phyloP scores from a whole-genome alignment of 169 alveolate species.

The Eimeria mitis region DNA sequence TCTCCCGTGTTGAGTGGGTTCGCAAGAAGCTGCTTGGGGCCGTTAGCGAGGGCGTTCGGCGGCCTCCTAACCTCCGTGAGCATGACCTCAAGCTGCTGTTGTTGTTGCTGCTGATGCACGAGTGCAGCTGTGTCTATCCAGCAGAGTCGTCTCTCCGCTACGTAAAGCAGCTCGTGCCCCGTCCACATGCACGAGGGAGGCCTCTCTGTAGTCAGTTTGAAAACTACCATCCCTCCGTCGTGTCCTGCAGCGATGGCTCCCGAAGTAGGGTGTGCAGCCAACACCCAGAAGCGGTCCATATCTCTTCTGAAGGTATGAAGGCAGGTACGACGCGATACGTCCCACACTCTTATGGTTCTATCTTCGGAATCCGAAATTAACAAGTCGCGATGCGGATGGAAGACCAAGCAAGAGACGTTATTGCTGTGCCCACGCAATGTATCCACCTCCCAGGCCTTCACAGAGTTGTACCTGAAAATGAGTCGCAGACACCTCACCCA shows the following conservation, averaged over 20 bases:
- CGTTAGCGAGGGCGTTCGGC: slow-evolving; percentile 81
- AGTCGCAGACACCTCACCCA: not conserved
- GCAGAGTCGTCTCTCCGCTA: slow-evolving; percentile 72
- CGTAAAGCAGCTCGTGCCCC: slow-evolving; percentile 60
- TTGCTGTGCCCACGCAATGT: slow-evolving; percentile 96
- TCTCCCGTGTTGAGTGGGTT: slow-evolving; percentile 80
- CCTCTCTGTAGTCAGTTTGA: slow-evolving; percentile 95
- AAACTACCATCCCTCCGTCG: slow-evolving; percentile 94
- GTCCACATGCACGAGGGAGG: slow-evolving; percentile 84
- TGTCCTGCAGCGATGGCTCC: slow-evolving; percentile 96
- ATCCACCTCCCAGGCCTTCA: slow-evolving; percentile 97
- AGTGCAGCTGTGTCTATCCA: slow-evolving; percentile 52
- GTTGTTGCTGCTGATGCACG: slow-evolving; percentile 23
- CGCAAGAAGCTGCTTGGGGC: slow-evolving; percentile 73
- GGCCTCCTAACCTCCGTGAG: slow-evolving; percentile 78
- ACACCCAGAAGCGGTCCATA: slow-evolving; percentile 95
- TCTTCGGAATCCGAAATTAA: slow-evolving; percentile 96
- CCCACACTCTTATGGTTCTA: slow-evolving; percentile 97
- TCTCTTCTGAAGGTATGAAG: slow-evolving; percentile 94
- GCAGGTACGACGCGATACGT: slow-evolving; percentile 93
- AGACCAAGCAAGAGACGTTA: slow-evolving; percentile 96
- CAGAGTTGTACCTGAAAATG: slow-evolving; percentile 75
- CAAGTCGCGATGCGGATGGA: slow-evolving; percentile 95
- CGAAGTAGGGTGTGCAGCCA: slow-evolving; percentile 93
- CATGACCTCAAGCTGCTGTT: slow-evolving; percentile 64